phyloP scores from a whole-genome alignment of 169 alveolate species.

The Eimeria necatrix region DNA sequence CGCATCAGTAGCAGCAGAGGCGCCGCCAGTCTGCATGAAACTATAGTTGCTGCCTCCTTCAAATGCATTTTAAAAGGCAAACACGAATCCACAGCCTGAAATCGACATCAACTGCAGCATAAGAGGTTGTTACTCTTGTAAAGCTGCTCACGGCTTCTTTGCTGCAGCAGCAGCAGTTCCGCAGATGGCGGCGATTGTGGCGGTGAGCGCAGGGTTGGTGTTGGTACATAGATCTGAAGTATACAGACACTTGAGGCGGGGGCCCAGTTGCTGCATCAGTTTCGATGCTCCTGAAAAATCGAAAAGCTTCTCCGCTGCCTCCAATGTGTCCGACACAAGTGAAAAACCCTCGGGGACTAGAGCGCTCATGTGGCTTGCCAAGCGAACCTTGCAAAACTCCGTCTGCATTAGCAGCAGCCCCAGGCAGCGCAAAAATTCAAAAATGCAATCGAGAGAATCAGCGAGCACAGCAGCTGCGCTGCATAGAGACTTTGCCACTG shows the following conservation, averaged over 20 bases:
- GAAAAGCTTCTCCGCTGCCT: slow-evolving; percentile 17
- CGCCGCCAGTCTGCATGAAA: neutral
- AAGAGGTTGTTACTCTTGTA: neutral
- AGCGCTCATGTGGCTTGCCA: neutral
- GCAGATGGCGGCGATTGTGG: slow-evolving; percentile 25
- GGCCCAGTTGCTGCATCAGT: neutral
- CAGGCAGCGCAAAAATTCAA: neutral
- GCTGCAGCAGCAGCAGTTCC: slow-evolving; percentile 7
- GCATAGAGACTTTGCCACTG: neutral
- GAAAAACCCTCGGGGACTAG: neutral
- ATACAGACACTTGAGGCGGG: slow-evolving; percentile 2
- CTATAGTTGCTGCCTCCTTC: neutral
- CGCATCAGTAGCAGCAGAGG: slow-evolving; percentile 18
- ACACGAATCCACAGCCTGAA: neutral
- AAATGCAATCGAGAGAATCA: neutral
- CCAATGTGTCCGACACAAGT: neutral
- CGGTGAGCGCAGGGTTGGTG: slow-evolving; percentile 24
- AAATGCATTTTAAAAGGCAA: neutral
- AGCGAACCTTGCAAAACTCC: slow-evolving; percentile 12
- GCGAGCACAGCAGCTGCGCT: neutral
- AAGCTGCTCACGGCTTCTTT: slow-evolving; percentile 2
- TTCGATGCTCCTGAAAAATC: neutral
- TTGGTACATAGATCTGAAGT: slow-evolving; percentile 38
- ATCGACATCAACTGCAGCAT: neutral
- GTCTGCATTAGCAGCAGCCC: neutral